phyloP scores from a whole-genome alignment of 2,329 filamentous ascomycete species.

The Ascomycota sp. region DNA sequence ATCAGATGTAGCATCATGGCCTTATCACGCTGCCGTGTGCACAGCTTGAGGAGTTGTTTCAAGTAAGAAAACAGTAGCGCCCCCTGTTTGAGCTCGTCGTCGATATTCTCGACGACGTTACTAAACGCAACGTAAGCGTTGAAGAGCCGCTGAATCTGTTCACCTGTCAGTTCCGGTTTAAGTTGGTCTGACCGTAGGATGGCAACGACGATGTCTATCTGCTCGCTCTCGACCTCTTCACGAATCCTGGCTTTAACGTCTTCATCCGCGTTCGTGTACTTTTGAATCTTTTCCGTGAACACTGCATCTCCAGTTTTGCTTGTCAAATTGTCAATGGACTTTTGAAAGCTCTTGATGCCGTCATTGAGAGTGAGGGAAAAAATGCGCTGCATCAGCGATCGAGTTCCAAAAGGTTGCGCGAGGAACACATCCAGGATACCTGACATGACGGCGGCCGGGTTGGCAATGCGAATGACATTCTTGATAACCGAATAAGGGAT shows the following conservation, averaged over 20 bases:
- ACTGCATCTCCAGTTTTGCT: constrained; percentile 63
- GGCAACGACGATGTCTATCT: constrained; percentile 68
- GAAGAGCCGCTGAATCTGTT: constrained; percentile 69
- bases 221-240: constrained; percentile 49
- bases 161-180: constrained; percentile 45
- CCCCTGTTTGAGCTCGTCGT: constrained; percentile 72
- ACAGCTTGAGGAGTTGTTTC: constrained; percentile 85
- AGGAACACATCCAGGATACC: constrained; percentile 86
- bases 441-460: constrained; percentile 94
- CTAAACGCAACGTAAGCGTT: constrained; percentile 96
- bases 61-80: constrained; percentile 85
- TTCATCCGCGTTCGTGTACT: constrained; percentile 59
- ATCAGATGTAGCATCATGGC: constrained; percentile 91
- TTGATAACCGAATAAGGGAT: constrained; percentile 87
- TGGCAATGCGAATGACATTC: constrained; percentile 90
- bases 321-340: constrained; percentile 60
- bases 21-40: constrained; percentile 84
- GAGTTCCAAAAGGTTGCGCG: constrained; percentile 78
- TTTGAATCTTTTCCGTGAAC: constrained; percentile 62
- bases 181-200: constrained; percentile 65
- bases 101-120: constrained; percentile 75
- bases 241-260: constrained; percentile 54
- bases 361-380: constrained; percentile 84
- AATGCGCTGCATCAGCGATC: constrained; percentile 82
- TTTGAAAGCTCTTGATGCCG: constrained; percentile 71